A percentile compares a stretch with the other conserved stretches of the same genome.
Conservation (phyloP, 441 rosid genomes). For the Codiaeum variegatum region DNA sequence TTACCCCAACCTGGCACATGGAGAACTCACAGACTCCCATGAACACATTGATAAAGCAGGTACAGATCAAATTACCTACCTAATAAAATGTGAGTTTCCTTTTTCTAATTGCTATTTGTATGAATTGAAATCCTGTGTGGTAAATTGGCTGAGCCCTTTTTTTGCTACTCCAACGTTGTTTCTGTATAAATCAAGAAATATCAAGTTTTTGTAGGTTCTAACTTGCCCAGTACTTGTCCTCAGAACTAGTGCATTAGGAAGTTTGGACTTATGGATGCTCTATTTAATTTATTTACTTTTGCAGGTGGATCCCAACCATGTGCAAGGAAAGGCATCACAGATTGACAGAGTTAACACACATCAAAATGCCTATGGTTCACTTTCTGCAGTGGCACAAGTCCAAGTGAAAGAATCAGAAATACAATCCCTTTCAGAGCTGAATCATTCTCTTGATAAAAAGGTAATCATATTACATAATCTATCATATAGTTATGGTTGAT, state of each 20-base stretch:
- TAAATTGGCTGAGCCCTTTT: background rate
- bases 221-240: background rate
- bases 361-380: constrained; percentile 39
- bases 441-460: constrained; percentile 54
- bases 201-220: background rate
- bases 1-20: constrained; percentile 40
- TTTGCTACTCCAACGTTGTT: background rate
- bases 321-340: constrained; percentile 39
- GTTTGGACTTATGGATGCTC: background rate
- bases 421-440: constrained; percentile 49
- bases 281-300: constrained; percentile 17
- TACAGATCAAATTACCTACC: constrained; percentile 28
- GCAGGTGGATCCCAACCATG: constrained; percentile 39
- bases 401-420: constrained; percentile 63
- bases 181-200: too few species aligned
- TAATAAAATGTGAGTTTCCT: constrained; percentile 1
- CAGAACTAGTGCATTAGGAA: background rate
- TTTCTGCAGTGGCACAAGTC: constrained; percentile 33
- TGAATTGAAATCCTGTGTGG: too few species aligned
- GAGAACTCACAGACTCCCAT: constrained; percentile 39
- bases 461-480: constrained; percentile 26
- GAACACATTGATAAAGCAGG: constrained; percentile 45
- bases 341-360: constrained; percentile 35
- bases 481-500: background rate
- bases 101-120: background rate